Evolutionary conservation across 1,284 basidiomycete genomes (phyloP).

Genomic region (Leccinum fallax): DNA sequence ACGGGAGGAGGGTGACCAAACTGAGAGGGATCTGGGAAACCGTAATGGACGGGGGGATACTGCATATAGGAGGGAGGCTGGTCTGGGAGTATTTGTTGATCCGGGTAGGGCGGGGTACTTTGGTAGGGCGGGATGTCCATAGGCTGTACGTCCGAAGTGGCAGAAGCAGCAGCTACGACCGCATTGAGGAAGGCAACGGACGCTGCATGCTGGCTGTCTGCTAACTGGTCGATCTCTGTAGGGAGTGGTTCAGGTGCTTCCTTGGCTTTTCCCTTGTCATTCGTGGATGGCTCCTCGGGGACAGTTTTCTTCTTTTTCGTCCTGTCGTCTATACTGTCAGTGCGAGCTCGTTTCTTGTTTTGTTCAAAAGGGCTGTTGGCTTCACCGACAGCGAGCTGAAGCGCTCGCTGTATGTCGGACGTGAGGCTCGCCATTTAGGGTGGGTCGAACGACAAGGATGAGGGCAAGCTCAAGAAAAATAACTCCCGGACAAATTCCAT

Average conservation of each 20-base stretch:
- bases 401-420: conserved; percentile 41
- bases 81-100: conserved; percentile 32
- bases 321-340: conserved; percentile 5
- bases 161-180: conserved; percentile 58
- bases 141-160: conserved; percentile 34
- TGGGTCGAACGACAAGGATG: conserved; percentile 38
- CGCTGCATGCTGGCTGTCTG: conserved; percentile 39
- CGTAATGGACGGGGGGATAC: conserved; percentile 32
- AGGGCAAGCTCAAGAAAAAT: conserved; percentile 40
- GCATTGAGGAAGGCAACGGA: conserved; percentile 62
- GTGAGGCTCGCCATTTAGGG: conserved; percentile 42
- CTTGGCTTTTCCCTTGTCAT: conserved; percentile 44
- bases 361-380: conserved; percentile 38
- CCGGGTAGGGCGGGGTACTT: conserved; percentile 29
- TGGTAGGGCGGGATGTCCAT: conserved; percentile 31
- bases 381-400: conserved; percentile 45
- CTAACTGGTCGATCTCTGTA: conserved; percentile 25
- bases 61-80: conserved; percentile 32
- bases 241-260: conserved; percentile 25
- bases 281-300: conserved; percentile 12
- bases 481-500: conserved; percentile 21
- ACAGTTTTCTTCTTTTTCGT: not conserved
- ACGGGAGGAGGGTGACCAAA: conserved; percentile 31
- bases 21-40: conserved; percentile 34
- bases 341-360: conserved; percentile 30